Conservation (phyloP, 1,139 yeast genomes). For the Scheffersomyces stambukii region DNA sequence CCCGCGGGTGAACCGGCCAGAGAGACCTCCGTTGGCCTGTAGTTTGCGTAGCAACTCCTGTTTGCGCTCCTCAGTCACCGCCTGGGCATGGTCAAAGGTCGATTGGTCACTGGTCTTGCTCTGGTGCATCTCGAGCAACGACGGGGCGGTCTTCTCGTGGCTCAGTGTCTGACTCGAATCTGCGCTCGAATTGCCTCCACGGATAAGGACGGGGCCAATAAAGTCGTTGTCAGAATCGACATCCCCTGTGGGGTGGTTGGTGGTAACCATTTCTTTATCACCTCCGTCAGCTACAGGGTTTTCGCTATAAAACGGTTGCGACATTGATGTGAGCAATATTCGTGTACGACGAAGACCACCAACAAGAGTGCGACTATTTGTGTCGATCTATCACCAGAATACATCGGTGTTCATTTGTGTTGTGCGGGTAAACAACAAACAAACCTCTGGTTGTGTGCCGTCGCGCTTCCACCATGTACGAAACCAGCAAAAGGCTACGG, state of each 20-base stretch:
- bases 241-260: not conserved
- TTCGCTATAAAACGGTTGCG: too few relatives aligned
- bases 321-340: too few relatives aligned
- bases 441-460: too few relatives aligned
- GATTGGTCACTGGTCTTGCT: slow-evolving; percentile 7
- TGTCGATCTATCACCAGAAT: too few relatives aligned
- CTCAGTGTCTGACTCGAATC: not conserved
- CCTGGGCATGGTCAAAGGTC: slow-evolving; percentile 11
- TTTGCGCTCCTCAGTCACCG: slow-evolving; percentile 12
- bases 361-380: too few relatives aligned
- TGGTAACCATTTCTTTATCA: not conserved
- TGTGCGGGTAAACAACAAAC: too few relatives aligned
- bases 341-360: too few relatives aligned
- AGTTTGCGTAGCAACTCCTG: slow-evolving; percentile 13
- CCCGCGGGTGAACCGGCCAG: slow-evolving; percentile 11
- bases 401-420: too few relatives aligned
- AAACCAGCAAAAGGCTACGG: not conserved
- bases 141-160: slow-evolving; percentile 4
- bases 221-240: slow-evolving; percentile 8
- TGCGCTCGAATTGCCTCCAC: not conserved
- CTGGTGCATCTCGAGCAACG: slow-evolving; percentile 12
- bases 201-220: slow-evolving; percentile 6
- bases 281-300: too few relatives aligned
- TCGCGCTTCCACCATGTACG: too few relatives aligned
- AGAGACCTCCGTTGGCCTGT: slow-evolving; percentile 11